Evolutionary conservation across 2,329 filamentous ascomycete species (phyloP), one percentile per base, ranked within the genome.

Genomic region (Fusarium newnesense): DNA sequence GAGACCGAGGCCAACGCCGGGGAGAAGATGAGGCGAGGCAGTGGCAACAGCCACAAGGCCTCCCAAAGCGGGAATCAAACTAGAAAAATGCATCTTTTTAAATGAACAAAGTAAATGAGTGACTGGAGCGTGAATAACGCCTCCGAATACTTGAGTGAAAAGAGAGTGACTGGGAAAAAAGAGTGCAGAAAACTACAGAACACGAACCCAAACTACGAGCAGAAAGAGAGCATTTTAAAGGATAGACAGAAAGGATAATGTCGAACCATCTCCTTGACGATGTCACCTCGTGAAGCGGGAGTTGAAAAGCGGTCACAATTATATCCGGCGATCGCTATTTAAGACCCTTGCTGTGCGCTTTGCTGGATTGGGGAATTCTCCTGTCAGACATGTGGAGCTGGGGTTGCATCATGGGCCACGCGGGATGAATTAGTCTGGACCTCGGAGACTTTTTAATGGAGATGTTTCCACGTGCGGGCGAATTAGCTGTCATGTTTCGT

Each of bases 111-210:
- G 26, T 64, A 73, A 75, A 67, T 46, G 72, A 75, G 56, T 75
- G 72, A 74, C 72, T 75, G 56, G 72, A 75, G 72, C 67, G 64
- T 60, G 12, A 8, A 54, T 57, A 64, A 34, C 47, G 68, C 60
- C 52, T 62, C 72, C 72, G 37, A 67, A 69, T 28, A 36, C 30
- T 16, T 46, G 28, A 36, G 40, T 36, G 24, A 24, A 57, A 70
- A 72, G 66, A 62, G 72, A 75, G 72, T 75, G 72, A 73, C 66
- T 67, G 39, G 43, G 47, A 28, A 46, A 72, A 73, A 61, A 50
- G 67, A 60, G 58, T 69, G 64, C 52, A 56, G 47, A 61, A 54
- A 56, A 49, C 68, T 72, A 49, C 16, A 56, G 57, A 46, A 40
- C 36, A 39, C 9, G 42, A 18, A 26, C 12, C 18, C 12, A 7